phyloP scores from a whole-genome alignment of 2,329 filamentous ascomycete genomes.

The Zymoseptoria ardabiliae region DNA sequence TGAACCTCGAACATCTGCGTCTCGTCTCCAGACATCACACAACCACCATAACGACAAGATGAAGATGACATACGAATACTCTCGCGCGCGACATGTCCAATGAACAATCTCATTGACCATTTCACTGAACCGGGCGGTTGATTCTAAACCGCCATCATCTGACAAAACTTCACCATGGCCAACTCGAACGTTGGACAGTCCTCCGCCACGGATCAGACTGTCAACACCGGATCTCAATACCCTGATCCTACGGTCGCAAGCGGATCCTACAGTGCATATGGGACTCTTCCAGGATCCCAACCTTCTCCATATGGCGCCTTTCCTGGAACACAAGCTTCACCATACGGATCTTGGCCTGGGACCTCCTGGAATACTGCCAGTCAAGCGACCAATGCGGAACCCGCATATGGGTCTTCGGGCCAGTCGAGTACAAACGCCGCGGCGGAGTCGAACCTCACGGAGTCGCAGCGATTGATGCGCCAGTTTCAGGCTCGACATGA shows the following conservation, averaged over 20 bases:
- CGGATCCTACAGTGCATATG: not conserved
- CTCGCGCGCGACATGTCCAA: not conserved
- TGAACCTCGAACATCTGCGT: not conserved
- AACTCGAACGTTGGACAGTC: not conserved
- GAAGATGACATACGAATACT: not conserved
- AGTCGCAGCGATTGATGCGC: not conserved
- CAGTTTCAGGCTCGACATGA: not conserved
- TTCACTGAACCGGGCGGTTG: not conserved
- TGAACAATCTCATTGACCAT: not conserved
- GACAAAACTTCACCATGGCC: not conserved
- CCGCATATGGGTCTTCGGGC: not conserved
- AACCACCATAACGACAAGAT: not conserved
- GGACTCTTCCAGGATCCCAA: not conserved
- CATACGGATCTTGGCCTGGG: not conserved
- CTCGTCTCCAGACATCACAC: not conserved
- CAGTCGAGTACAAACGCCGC: not conserved
- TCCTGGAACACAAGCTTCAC: conserved; percentile 1
- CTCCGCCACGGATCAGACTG: too few relatives aligned
- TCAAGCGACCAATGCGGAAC: conserved; percentile 1
- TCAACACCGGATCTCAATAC: not conserved
- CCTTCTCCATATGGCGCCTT: not conserved
- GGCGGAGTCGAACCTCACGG: not conserved
- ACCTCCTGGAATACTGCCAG: not conserved
- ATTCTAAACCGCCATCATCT: not conserved
- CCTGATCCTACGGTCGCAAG: not conserved